A percentile compares a stretch with the other conserved stretches of the same genome.
Conservation (phyloP, 352 stramenopile species). For the Globisporangium cederbergense region DNA sequence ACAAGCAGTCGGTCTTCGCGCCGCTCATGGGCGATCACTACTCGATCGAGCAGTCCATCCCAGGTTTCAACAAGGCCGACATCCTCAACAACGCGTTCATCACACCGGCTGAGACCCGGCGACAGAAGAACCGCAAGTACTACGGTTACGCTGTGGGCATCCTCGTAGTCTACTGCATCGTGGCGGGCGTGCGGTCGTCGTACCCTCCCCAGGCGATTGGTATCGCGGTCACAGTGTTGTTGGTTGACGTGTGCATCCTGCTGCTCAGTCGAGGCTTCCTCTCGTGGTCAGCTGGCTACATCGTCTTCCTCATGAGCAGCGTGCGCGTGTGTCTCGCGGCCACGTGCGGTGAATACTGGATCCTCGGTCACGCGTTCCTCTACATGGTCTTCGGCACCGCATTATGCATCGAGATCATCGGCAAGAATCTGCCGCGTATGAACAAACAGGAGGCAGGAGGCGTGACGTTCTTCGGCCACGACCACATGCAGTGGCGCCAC, state of each 20-base stretch:
- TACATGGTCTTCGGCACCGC: constrained; percentile 81
- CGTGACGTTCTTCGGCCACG: constrained; percentile 83
- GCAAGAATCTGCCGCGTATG: constrained; percentile 75
- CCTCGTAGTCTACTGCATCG: constrained; percentile 57
- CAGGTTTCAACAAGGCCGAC: constrained; percentile 66
- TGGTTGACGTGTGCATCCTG: constrained; percentile 73
- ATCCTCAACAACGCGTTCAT: constrained; percentile 82
- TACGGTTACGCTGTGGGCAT: constrained; percentile 46
- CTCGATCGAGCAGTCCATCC: constrained; percentile 70
- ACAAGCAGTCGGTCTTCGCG: constrained; percentile 70
- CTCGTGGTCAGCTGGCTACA: constrained; percentile 78
- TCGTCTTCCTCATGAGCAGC: constrained; percentile 73
- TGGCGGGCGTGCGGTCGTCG: constrained; percentile 47
- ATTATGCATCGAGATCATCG: constrained; percentile 80
- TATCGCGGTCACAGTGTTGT: constrained; percentile 59
- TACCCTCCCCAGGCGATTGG: constrained; percentile 62
- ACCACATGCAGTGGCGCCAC: constrained; percentile 59
- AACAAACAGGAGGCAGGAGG: constrained; percentile 77
- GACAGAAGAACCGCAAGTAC: constrained; percentile 44
- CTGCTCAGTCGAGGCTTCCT: constrained; percentile 66
- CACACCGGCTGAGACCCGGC: constrained; percentile 45
- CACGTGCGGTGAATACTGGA: constrained; percentile 73
- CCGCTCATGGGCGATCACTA: constrained; percentile 78
- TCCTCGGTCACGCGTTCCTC: constrained; percentile 71
- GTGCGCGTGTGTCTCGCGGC: constrained; percentile 67